Evolutionary conservation across 2,329 filamentous ascomycete genomes (phyloP).

Genomic region (Ophiostoma novo-ulmi): DNA sequence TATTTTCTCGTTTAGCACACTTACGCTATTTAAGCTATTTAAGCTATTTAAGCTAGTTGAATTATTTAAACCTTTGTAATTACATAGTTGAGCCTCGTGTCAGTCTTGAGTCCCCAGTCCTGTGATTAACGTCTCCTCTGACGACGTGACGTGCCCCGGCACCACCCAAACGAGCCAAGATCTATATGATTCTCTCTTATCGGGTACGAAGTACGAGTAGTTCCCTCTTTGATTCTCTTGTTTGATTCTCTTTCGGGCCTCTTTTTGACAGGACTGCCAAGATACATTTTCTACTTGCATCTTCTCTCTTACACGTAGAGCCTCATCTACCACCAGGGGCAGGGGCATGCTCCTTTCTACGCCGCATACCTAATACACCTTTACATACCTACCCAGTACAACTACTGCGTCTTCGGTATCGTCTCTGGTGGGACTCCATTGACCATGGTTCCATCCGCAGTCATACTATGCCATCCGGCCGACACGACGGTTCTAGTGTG

Average conservation of each 20-base stretch:
- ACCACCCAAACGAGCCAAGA: neutral
- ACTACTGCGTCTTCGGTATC: neutral
- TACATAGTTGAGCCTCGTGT: neutral
- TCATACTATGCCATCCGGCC: neutral
- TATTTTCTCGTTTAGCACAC: neutral
- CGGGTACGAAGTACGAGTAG: no score
- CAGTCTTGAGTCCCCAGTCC: neutral
- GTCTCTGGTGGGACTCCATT: no score
- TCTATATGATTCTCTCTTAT: no score
- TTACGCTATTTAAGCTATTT: no score
- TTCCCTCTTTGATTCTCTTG: no score
- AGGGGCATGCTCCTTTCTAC: neutral
- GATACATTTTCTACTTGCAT: neutral
- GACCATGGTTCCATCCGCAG: neutral
- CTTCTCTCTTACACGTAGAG: slow-evolving; percentile 1
- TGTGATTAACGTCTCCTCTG: neutral
- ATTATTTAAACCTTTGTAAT: neutral
- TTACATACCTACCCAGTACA: neutral
- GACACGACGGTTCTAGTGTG: neutral
- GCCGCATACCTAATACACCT: neutral
- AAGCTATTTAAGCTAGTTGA: neutral
- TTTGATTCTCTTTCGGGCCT: neutral
- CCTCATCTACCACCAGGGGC: slow-evolving; percentile 6
- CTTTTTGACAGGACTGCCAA: no score
- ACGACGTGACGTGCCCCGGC: slow-evolving; percentile 5